phyloP scores from a whole-genome alignment of 345 rosid species.

The Eucalyptus caleyi region DNA sequence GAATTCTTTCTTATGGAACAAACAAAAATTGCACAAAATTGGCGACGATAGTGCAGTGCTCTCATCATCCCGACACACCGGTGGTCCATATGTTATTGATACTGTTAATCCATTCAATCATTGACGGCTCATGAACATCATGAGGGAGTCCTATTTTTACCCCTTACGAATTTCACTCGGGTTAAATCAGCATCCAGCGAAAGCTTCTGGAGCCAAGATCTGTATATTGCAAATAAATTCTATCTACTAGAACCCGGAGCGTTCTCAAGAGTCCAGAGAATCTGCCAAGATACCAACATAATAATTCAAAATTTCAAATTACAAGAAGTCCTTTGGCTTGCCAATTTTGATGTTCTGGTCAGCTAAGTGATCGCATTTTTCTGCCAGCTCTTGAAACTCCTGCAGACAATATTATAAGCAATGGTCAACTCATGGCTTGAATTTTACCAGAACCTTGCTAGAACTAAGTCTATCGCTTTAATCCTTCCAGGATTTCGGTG shows the following conservation, averaged over 20 bases:
- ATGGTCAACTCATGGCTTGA: neutral
- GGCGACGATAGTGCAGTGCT: neutral
- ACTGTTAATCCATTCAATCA: no score
- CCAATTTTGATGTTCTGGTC: constrained; percentile 55
- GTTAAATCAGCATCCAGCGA: neutral
- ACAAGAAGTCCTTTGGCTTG: constrained; percentile 47
- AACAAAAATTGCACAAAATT: neutral
- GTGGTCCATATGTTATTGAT: no score
- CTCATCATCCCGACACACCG: no score
- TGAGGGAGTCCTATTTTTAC: neutral
- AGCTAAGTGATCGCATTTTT: constrained; percentile 53
- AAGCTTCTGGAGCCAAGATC: neutral
- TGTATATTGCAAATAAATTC: neutral
- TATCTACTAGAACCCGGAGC: neutral
- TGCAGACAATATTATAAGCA: constrained; percentile 2
- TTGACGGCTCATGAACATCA: neutral
- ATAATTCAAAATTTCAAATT: neutral
- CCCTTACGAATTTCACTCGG: neutral
- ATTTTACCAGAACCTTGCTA: neutral
- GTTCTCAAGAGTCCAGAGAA: neutral
- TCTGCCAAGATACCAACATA: neutral
- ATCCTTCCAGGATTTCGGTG: neutral
- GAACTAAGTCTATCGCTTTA: neutral
- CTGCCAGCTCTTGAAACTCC: constrained; percentile 96
- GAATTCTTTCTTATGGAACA: neutral